Evolutionary conservation across 805 yeast genomes (phyloP).

Genomic region (Yarrowia deformans): DNA sequence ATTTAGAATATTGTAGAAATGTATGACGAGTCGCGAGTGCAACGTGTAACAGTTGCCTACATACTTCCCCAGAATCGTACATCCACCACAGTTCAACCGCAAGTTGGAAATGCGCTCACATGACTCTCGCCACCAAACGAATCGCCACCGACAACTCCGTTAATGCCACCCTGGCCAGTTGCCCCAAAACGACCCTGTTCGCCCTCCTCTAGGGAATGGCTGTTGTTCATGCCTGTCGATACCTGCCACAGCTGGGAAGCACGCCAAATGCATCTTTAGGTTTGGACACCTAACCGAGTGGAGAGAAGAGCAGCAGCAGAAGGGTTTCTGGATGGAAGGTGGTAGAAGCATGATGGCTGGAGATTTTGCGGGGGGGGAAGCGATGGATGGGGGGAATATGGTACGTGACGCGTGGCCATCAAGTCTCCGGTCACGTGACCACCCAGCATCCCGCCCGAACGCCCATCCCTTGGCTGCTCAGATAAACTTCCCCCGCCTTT

Average conservation of each 20-base stretch:
- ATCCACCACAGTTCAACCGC: neutral
- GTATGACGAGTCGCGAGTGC: no score
- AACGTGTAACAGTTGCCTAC: no score
- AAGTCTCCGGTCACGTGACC: neutral
- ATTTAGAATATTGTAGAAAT: neutral
- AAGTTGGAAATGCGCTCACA: no score
- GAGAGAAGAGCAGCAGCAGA: slow-evolving; percentile 26
- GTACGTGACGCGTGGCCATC: neutral
- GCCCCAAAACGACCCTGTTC: neutral
- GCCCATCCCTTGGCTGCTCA: neutral
- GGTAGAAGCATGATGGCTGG: slow-evolving; percentile 4
- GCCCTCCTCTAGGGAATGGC: neutral
- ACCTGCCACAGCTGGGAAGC: slow-evolving; percentile 34
- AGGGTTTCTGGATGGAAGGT: neutral
- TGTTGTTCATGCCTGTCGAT: slow-evolving; percentile 14
- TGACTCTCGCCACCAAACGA: no score
- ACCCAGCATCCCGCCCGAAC: neutral
- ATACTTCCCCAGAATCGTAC: no score
- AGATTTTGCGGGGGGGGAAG: neutral
- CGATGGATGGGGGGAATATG: rapidly evolving
- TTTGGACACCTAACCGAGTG: slow-evolving; percentile 37
- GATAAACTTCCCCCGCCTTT: slow-evolving; percentile 27
- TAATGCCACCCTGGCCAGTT: slow-evolving; percentile 1
- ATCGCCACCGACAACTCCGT: neutral
- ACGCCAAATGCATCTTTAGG: slow-evolving; percentile 25